These are phyloP conservation scores for Amauroascus verrucosus DNA, from an alignment of 2,329 filamentous ascomycete species.

Conservation along the genomic window DNA sequence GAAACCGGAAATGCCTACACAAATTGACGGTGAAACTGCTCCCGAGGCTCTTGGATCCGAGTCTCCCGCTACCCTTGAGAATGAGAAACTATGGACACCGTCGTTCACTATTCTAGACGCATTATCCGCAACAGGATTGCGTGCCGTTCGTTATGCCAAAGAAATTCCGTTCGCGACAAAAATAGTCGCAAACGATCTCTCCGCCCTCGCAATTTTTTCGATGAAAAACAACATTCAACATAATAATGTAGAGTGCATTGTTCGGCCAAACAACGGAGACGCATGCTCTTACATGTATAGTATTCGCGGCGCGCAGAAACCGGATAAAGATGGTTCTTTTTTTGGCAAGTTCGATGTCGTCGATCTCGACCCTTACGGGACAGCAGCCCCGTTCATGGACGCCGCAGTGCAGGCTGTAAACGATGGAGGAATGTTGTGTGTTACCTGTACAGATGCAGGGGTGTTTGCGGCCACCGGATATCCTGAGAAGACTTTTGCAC, in stretches of 20 bases:
- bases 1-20: constrained; percentile 5
- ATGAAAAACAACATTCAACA: constrained; percentile 78
- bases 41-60: constrained; percentile 5
- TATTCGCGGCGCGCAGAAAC: constrained; percentile 40
- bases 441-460: constrained; percentile 92
- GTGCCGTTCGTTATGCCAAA: constrained; percentile 80
- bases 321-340: constrained; percentile 26
- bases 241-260: constrained; percentile 62
- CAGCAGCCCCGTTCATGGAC: constrained; percentile 84
- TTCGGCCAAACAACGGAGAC: constrained; percentile 67
- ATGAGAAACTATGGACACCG: constrained; percentile 29
- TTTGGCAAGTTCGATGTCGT: constrained; percentile 74
- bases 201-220: constrained; percentile 61
- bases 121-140: constrained; percentile 82
- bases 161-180: constrained; percentile 77
- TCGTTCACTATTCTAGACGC: constrained; percentile 84
- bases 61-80: constrained; percentile 14
- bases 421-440: constrained; percentile 81
- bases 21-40: constrained; percentile 1
- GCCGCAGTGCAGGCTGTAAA: constrained; percentile 76
- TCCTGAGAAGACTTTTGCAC: constrained; percentile 80
- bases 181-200: constrained; percentile 84
- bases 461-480: constrained; percentile 94
- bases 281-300: constrained; percentile 88
- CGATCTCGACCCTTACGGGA: constrained; percentile 92